Base-by-base conservation (phyloP, 495 filamentous ascomycete genomes). In the Hyphodiscus hymeniophilus region DNA sequence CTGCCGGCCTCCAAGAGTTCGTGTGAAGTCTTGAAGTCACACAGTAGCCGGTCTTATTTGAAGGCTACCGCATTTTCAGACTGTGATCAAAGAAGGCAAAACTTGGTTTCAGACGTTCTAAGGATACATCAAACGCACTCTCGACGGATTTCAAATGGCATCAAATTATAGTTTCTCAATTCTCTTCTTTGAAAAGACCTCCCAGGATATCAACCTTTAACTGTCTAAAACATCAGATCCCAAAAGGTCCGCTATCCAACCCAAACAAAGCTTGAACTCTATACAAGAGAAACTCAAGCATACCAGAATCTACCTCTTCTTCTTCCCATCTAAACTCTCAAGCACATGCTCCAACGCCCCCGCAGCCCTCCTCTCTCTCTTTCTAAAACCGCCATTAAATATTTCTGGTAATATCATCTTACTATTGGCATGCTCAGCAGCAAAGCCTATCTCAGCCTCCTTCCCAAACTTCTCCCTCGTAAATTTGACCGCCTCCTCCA, bases 381-480 rank as follows among this genome's bases (percentile, higher is more conserved):
- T 74, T 47, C 81, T 68, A 58, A 85, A 79, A 1, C 53, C 60
- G 1, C 66, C 59, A 52, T 84, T 83, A 43, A 84, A 84, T 8
- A 73, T 57, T 45, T 71, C 70, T 17, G 78, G 76, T 41, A 85
- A 58, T n/a, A 84, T 63, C 60, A 70, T 64, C 50, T 66, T 65
- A 34, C 77, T 79, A 62, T 88, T 81, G 4, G 79, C 82, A 70
- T 88, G 85, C 36, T 77, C 75, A 22, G 63, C 59, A 22, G 81
- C 81, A 60, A 91, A 89, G 12, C 75, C 76, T 34, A 87, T 62
- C 61, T 70, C 69, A 34, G 72, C 68, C 45, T 78, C 68, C 28
- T 63, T 70, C 5, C 82, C 80, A 46, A 71, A 74, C 56, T 70
- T 68, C 51, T 75, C 70, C 45, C 72, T 69, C 42, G 75, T 76